phyloP scores from a whole-genome alignment of 768 basidiomycete species.

The Rubroboletus satanas region DNA sequence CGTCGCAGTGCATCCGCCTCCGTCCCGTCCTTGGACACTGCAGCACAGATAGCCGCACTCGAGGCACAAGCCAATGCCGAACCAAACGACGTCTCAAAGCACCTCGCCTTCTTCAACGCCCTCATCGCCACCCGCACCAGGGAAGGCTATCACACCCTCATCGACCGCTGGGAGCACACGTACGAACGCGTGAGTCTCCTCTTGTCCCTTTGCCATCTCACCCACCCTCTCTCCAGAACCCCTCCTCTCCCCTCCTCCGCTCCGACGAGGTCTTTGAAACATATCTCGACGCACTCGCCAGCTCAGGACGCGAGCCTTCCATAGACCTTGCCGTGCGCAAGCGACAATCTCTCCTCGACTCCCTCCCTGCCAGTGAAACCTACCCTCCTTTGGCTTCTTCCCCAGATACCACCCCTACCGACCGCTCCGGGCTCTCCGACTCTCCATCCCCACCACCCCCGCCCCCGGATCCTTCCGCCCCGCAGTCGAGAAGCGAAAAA shows the following conservation, averaged over 20 bases:
- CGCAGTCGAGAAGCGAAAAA: conserved; percentile 37
- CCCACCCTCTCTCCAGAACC: conserved; percentile 44
- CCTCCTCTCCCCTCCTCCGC: conserved; percentile 61
- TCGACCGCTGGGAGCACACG: conserved; percentile 80
- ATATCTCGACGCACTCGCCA: conserved; percentile 68
- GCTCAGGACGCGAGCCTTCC: conserved; percentile 51
- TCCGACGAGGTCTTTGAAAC: conserved; percentile 71
- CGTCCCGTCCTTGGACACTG: conserved; percentile 58
- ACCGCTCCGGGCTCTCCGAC: conserved; percentile 12
- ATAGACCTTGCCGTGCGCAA: conserved; percentile 64
- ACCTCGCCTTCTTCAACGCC: conserved; percentile 66
- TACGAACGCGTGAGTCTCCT: conserved; percentile 68
- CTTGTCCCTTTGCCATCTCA: neutral
- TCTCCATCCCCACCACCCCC: neutral
- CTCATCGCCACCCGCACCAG: conserved; percentile 60
- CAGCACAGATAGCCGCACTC: conserved; percentile 66
- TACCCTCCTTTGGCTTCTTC: neutral
- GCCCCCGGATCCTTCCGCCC: conserved; percentile 4
- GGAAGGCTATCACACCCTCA: conserved; percentile 66
- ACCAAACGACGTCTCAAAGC: conserved; percentile 65
- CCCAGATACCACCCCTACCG: conserved; percentile 6
- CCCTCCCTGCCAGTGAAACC: conserved; percentile 22
- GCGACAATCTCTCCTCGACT: conserved; percentile 59
- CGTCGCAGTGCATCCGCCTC: conserved; percentile 30
- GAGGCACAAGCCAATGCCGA: conserved; percentile 76